phyloP scores from a whole-genome alignment of 371 early-diverging fungal genomes.

The Funneliformis caledonium region DNA sequence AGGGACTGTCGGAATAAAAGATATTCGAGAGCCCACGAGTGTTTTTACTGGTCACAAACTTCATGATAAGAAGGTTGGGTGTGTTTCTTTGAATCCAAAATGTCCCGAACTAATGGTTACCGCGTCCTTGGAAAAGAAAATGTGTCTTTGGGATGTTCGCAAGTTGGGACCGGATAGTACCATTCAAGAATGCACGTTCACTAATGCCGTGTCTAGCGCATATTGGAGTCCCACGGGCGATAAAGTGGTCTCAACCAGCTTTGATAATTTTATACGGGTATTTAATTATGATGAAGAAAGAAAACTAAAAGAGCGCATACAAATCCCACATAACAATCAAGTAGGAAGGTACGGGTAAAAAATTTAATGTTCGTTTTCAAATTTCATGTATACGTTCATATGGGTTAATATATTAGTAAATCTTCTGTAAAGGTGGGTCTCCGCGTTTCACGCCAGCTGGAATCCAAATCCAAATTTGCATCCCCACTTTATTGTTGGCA shows the following conservation, averaged over 20 bases:
- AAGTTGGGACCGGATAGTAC: constrained; percentile 52
- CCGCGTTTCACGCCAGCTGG: constrained; percentile 77
- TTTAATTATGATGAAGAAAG: constrained; percentile 43
- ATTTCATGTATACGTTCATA: too few species aligned
- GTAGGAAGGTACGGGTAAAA: constrained; percentile 60
- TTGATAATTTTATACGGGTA: constrained; percentile 44
- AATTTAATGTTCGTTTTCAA: too few species aligned
- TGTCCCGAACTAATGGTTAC: constrained; percentile 65
- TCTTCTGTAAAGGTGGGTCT: constrained; percentile 63
- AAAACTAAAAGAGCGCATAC: constrained; percentile 47
- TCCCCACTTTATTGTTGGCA: constrained; percentile 67
- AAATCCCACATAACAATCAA: constrained; percentile 68
- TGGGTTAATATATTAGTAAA: background rate
- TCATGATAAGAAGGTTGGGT: constrained; percentile 71
- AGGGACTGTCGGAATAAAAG: constrained; percentile 62
- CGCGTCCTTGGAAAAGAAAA: constrained; percentile 68
- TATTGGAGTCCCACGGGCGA: constrained; percentile 75
- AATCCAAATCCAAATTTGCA: constrained; percentile 54
- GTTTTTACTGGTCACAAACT: constrained; percentile 43
- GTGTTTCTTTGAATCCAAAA: constrained; percentile 71
- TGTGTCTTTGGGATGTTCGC: constrained; percentile 78
- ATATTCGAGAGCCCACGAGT: constrained; percentile 52
- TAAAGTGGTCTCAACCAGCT: constrained; percentile 50
- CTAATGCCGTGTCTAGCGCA: constrained; percentile 68
- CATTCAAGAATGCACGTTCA: constrained; percentile 55